These are phyloP conservation scores for Tetracladium setigerum DNA, from an alignment of 495 filamentous ascomycete species.

Conservation along the genomic window DNA sequence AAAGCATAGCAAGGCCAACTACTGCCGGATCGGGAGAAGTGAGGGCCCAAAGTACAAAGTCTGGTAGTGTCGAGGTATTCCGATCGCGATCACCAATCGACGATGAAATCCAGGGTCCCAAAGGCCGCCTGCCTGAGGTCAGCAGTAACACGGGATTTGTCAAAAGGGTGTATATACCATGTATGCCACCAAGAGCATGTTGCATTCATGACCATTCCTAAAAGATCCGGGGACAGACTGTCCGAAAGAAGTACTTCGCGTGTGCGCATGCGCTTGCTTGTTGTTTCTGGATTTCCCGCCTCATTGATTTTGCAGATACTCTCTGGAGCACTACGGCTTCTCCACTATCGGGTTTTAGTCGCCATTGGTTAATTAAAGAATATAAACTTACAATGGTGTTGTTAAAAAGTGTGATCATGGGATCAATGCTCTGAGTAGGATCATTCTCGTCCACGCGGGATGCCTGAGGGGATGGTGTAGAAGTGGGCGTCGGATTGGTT, in stretches of 20 bases:
- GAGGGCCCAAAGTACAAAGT: constrained; percentile 3
- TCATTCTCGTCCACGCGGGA: neutral
- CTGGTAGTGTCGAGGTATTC: neutral
- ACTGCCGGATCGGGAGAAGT: neutral
- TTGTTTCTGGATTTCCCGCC: neutral
- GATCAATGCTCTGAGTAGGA: constrained; percentile 3
- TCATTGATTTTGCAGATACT: neutral
- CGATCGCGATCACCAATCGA: neutral
- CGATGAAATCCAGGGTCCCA: neutral
- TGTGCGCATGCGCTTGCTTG: neutral
- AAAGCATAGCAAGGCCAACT: constrained; percentile 1
- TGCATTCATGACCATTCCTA: constrained; percentile 1
- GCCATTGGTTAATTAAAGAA: neutral
- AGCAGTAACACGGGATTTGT: neutral
- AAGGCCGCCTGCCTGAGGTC: neutral
- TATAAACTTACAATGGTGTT: constrained; percentile 5
- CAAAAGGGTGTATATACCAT: constrained; percentile 4
- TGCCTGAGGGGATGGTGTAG: neutral
- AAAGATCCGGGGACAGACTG: neutral
- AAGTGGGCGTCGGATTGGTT: neutral
- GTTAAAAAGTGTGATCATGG: constrained; percentile 3
- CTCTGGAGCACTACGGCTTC: neutral
- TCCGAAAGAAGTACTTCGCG: neutral
- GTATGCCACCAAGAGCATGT: constrained; percentile 10
- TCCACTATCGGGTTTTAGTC: constrained; percentile 2